Percentiles rank a stretch among this genome's conserved stretches.
Conservation (phyloP, 164 flowering plant genomes). For the Nymphaea thermarum region DNA sequence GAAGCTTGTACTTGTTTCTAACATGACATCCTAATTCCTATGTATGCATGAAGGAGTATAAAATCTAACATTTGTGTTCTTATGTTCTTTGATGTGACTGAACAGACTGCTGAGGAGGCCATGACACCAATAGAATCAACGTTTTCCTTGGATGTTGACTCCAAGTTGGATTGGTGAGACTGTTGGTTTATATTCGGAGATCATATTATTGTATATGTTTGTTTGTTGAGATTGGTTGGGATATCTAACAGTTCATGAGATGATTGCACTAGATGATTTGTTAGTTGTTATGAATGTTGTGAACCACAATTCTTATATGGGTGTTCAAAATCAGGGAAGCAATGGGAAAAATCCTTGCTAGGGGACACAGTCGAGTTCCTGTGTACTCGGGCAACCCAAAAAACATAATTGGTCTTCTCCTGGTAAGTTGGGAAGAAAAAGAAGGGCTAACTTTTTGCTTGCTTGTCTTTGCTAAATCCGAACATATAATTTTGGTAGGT, state of each 20-base stretch:
- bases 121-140: constrained; percentile 99
- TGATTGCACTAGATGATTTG: no score
- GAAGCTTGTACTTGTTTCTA: no score
- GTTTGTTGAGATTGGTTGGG: no score
- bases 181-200: background rate
- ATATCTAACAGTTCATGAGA: no score
- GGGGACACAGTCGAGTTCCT: constrained; percentile 99
- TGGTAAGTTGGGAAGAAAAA: constrained; percentile 34
- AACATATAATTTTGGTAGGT: constrained; percentile 30
- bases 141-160: constrained; percentile 91
- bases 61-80: background rate
- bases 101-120: constrained; percentile 97
- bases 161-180: constrained; percentile 85
- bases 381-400: constrained; percentile 90
- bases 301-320: no score
- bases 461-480: background rate
- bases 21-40: no score
- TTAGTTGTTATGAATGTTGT: no score
- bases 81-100: background rate
- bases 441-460: background rate
- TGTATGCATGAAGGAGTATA: background rate
- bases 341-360: constrained; percentile 91
- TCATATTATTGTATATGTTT: background rate
- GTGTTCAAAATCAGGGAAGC: constrained; percentile 64
- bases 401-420: constrained; percentile 84